These are phyloP conservation scores for Crassisporium funariophilum DNA, from an alignment of 768 basidiomycete genomes.

Conservation along the genomic window DNA sequence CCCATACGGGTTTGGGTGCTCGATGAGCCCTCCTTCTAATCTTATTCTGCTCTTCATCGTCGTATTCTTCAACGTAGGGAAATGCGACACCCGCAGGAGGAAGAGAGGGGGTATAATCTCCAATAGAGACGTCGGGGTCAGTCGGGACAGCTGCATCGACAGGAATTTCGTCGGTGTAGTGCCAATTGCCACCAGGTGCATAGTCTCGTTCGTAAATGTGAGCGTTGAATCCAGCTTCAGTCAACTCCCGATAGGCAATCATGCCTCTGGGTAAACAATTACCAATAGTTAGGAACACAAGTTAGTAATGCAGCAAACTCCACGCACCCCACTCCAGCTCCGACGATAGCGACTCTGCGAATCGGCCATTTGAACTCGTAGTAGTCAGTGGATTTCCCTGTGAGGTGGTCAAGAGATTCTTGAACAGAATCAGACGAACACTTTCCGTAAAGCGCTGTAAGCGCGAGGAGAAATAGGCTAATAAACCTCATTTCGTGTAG, in stretches of 20 bases:
- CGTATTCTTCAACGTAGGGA: constrained; percentile 30
- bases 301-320: neutral
- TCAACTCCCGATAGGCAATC: constrained; percentile 37
- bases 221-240: constrained; percentile 36
- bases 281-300: neutral
- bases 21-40: constrained; percentile 31
- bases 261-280: constrained; percentile 32
- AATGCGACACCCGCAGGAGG: constrained; percentile 33
- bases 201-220: constrained; percentile 41
- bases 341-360: constrained; percentile 40
- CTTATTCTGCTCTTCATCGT: constrained; percentile 19
- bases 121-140: constrained; percentile 26
- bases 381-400: constrained; percentile 10
- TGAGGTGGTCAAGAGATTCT: no score
- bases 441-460: constrained; percentile 3
- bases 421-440: neutral
- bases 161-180: constrained; percentile 41
- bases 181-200: constrained; percentile 44
- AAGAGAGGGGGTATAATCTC: constrained; percentile 37
- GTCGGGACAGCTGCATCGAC: constrained; percentile 39
- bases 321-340: constrained; percentile 42
- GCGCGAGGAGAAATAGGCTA: constrained; percentile 1
- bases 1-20: constrained; percentile 41
- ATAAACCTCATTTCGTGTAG: constrained; percentile 7
- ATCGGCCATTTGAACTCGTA: constrained; percentile 42